A percentile compares a stretch with the other conserved stretches of the same genome.
Evolutionary conservation across 306 rosid genomes (phyloP).

Genomic region (Pyrus bretschneideri): DNA sequence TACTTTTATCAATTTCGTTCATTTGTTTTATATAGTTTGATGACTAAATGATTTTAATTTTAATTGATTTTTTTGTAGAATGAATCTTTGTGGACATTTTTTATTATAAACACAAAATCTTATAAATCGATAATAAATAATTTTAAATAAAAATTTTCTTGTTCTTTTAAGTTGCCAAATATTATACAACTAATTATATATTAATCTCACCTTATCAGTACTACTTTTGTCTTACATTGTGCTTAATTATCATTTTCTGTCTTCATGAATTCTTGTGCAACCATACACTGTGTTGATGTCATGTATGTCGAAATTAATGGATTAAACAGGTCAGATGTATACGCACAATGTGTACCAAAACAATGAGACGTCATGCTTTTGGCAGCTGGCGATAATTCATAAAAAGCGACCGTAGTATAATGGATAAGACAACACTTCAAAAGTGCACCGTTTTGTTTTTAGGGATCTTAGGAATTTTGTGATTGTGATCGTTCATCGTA

Average conservation of each 20-base stretch:
- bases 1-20: no score
- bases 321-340: neutral
- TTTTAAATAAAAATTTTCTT: no score
- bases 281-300: neutral
- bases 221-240: neutral
- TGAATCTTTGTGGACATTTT: rapidly evolving
- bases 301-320: neutral
- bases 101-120: no score
- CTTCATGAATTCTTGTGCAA: neutral
- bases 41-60: no score
- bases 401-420: neutral
- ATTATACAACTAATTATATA: neutral
- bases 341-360: neutral
- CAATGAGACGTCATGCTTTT: neutral
- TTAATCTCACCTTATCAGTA: neutral
- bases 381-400: neutral
- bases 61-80: no score
- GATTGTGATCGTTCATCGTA: no score
- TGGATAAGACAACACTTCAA: slow-evolving; percentile 1
- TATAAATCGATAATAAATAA: no score
- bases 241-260: neutral
- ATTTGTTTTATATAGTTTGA: no score
- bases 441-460: neutral
- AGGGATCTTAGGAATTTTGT: no score
- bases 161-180: no score